Percentiles rank a stretch among this genome's conserved stretches.
phyloP scores from a whole-genome alignment of 2,329 filamentous ascomycete species.

The Trichophyton verrucosum region DNA sequence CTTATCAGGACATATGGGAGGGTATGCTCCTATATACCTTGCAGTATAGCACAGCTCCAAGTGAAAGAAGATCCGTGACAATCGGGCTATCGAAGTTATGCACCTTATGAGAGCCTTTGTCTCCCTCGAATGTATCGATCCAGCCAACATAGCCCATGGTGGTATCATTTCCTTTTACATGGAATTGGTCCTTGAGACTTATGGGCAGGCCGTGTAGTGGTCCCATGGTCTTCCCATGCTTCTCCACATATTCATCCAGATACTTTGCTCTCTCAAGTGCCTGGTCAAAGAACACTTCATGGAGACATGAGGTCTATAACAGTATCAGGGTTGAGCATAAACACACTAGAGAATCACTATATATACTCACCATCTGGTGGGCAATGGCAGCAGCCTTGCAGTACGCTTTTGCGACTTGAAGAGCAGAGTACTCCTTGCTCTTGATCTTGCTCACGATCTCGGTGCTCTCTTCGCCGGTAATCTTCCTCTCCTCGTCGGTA shows the following conservation, averaged over 20 bases:
- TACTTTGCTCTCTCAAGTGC: constrained; percentile 17
- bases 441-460: constrained; percentile 5
- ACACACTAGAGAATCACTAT: too few species aligned
- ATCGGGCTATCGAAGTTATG: constrained; percentile 45
- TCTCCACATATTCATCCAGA: constrained; percentile 27
- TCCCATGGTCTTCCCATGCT: constrained; percentile 25
- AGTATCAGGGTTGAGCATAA: not conserved
- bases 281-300: constrained; percentile 18
- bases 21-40: constrained; percentile 35
- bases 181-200: constrained; percentile 20
- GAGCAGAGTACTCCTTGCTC: constrained; percentile 7
- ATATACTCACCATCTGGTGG: constrained; percentile 8
- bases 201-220: constrained; percentile 21
- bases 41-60: constrained; percentile 45
- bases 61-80: constrained; percentile 40
- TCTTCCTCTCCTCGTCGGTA: constrained; percentile 5
- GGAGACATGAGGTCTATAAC: not conserved
- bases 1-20: constrained; percentile 14
- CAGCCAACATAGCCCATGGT: constrained; percentile 15
- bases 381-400: constrained; percentile 11
- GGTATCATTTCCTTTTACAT: constrained; percentile 12
- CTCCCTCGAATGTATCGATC: constrained; percentile 47
- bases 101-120: constrained; percentile 40
- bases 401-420: constrained; percentile 8
- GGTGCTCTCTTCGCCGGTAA: constrained; percentile 5